Evolutionary conservation across 768 basidiomycete species (phyloP).

Genomic region (Lyophyllum atratum): DNA sequence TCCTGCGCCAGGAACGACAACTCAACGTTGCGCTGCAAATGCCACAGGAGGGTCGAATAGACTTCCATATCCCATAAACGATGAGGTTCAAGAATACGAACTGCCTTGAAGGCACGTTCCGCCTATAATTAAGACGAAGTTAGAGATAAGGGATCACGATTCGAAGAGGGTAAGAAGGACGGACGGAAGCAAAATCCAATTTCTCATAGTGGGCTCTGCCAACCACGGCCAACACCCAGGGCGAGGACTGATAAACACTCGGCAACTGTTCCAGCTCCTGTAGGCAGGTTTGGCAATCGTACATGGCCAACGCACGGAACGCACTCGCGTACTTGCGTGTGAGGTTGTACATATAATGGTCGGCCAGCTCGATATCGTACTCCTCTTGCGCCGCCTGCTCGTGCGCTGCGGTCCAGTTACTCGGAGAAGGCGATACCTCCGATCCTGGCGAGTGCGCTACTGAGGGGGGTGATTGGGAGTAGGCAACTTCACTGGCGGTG

Average conservation of each 20-base stretch:
- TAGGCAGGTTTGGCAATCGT: constrained; percentile 75
- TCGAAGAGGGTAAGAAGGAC: constrained; percentile 32
- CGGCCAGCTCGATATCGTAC: constrained; percentile 73
- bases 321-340: constrained; percentile 83
- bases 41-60: constrained; percentile 96
- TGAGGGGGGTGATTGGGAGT: constrained; percentile 64
- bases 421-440: constrained; percentile 65
- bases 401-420: constrained; percentile 62
- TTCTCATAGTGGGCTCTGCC: constrained; percentile 90
- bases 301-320: constrained; percentile 70
- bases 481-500: constrained; percentile 44
- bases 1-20: constrained; percentile 94
- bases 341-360: constrained; percentile 80
- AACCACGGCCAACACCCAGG: constrained; percentile 79
- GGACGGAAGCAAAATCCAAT: constrained; percentile 84
- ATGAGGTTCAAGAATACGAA: constrained; percentile 87
- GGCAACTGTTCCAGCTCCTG: constrained; percentile 79
- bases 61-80: constrained; percentile 92
- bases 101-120: constrained; percentile 83
- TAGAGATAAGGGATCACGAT: constrained; percentile 25
- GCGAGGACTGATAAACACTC: constrained; percentile 67
- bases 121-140: constrained; percentile 55
- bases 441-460: constrained; percentile 61
- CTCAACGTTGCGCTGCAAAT: constrained; percentile 79
- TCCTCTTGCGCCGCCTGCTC: constrained; percentile 74